Evolutionary conservation across 23 red algal genomes (phyloP), one percentile per base, ranked within the genome.

Genomic region (Agarophyton chilense): DNA sequence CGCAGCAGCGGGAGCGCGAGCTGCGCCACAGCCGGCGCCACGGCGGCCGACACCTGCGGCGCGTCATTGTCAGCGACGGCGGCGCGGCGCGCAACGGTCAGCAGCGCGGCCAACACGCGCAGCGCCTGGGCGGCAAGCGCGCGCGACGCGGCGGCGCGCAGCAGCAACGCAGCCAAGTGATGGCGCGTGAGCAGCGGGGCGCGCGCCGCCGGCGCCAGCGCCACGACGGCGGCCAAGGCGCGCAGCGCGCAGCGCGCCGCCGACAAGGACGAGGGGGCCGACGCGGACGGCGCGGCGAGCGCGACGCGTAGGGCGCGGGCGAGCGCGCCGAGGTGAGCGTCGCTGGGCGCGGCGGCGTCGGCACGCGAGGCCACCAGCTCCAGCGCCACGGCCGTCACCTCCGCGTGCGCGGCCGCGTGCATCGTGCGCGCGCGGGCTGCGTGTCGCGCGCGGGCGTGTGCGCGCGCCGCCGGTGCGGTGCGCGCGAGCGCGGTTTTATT

Each of bases 171-270:
- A 18, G 25, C 68, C 12, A 74, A 8, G 39, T 47, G n/a, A 1
- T 28, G 3, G 19, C 14, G 14, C 21, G n/a, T n/a, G n/a, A 74
- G 38, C n/a, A 74, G 41, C 68, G 43, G n/a, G 3, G 68, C 68
- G 43, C n/a, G 68, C 21, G 68, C 40, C 8, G 68, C 68, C 2
- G 40, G 68, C 4, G 39, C 19, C 40, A 74, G 68, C 41, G 68
- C 41, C 7, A 47, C 68, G 40, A 74, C 68, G 68, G 68, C 41
- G 40, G 40, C 40, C 19, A 74, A 39, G 39, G 68, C 68, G 68
- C 68, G 68, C 40, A 74, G 68, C 40, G 41, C 68, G 68, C 29
- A 6, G 41, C 43, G 68, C n/a, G 38, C 40, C 29, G 68, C 40
- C 7, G 44, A 12, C 44, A 12, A 6, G 44, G 44, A 12, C 44